phyloP scores from a whole-genome alignment of 495 filamentous ascomycete species.

The Aspergillus avenaceus region DNA sequence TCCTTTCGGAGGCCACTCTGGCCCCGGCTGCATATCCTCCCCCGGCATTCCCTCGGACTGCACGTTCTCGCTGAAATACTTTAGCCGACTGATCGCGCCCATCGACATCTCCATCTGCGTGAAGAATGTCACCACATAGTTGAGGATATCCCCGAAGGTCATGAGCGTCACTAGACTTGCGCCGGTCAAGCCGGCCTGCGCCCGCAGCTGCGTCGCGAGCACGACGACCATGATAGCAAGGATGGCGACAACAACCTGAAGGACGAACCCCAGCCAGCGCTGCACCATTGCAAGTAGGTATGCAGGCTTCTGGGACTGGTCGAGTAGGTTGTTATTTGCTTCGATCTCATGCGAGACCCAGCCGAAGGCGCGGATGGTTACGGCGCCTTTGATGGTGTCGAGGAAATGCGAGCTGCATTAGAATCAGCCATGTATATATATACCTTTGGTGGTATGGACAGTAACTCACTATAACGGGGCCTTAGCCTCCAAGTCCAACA shows the following conservation, averaged over 20 bases:
- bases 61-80: conserved; percentile 28
- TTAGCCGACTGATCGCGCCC: conserved; percentile 39
- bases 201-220: no score
- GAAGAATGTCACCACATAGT: conserved; percentile 32
- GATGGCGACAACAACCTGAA: conserved; percentile 26
- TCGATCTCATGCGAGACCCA: conserved; percentile 19
- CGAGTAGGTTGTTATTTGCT: conserved; percentile 20
- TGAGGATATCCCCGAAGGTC: conserved; percentile 28
- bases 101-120: conserved; percentile 46
- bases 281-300: conserved; percentile 44
- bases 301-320: conserved; percentile 36
- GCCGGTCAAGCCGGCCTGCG: conserved; percentile 26
- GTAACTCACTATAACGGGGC: conserved; percentile 30
- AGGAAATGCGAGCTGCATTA: conserved; percentile 41
- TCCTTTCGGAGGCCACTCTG: conserved; percentile 18
- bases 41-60: conserved; percentile 16
- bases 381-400: conserved; percentile 35
- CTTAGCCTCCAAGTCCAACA: conserved; percentile 46
- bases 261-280: conserved; percentile 36
- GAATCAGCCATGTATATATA: no score
- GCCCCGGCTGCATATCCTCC: conserved; percentile 10
- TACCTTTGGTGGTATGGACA: no score
- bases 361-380: conserved; percentile 40
- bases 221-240: conserved; percentile 18
- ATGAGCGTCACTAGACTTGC: no score